Evolutionary conservation across 2,329 filamentous ascomycete genomes (phyloP).

Genomic region (Pseudocercospora fijiensis): DNA sequence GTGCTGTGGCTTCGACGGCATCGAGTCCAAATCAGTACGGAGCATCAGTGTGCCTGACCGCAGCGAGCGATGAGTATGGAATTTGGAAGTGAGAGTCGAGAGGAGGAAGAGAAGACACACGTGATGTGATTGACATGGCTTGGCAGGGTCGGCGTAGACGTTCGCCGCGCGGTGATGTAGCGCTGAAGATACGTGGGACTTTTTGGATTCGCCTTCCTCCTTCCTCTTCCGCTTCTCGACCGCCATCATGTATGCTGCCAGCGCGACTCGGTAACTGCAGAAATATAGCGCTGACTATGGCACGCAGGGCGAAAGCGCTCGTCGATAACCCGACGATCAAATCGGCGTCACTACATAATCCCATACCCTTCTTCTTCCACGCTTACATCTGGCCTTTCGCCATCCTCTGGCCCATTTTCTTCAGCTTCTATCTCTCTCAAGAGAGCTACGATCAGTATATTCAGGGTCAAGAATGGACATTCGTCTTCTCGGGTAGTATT

Average conservation of each 20-base stretch:
- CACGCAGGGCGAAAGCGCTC: slow-evolving; percentile 48
- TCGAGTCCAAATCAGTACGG: background rate
- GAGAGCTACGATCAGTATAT: slow-evolving; percentile 90
- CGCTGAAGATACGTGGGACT: slow-evolving; percentile 10
- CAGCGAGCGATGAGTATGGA: background rate
- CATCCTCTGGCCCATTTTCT: slow-evolving; percentile 87
- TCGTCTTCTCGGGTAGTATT: slow-evolving; percentile 87
- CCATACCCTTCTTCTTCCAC: slow-evolving; percentile 76
- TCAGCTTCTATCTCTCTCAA: slow-evolving; percentile 78
- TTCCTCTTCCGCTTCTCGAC: background rate
- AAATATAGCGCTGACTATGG: slow-evolving; percentile 10
- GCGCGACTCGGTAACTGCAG: background rate
- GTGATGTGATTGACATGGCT: background rate
- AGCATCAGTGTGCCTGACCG: background rate
- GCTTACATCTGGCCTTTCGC: slow-evolving; percentile 91
- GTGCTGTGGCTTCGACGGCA: background rate
- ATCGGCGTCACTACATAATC: slow-evolving; percentile 82
- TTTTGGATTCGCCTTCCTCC: slow-evolving; percentile 2
- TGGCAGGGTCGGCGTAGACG: background rate
- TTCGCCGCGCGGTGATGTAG: slow-evolving; percentile 3
- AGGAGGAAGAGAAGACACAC: background rate
- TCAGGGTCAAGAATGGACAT: slow-evolving; percentile 94
- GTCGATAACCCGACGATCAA: slow-evolving; percentile 90
- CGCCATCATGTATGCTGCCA: slow-evolving; percentile 1
- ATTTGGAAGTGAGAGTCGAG: background rate